Base-by-base conservation (phyloP, 345 rosid genomes). In the Salix koriyanagi region DNA sequence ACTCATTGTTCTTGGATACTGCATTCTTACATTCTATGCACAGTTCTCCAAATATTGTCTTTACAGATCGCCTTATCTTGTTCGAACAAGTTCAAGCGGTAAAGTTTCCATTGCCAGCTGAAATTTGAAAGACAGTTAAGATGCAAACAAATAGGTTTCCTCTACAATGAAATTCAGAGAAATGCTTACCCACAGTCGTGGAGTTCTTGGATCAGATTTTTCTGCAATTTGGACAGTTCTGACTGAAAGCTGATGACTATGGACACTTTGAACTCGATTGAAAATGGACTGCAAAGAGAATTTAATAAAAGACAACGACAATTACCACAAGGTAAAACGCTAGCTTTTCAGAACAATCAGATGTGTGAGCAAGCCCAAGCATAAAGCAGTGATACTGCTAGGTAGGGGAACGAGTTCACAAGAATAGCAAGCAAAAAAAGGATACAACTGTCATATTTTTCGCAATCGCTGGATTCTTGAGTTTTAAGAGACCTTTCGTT, bases 121-220 rank as follows among this genome's bases (percentile, higher is more conserved):
- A 79, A 80, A 88, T 50, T 76, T 28, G 14, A 66, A 64, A 78
- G 62, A 66, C 32, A 69, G 18, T 28, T 74, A 73, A 85, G 81
- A 76, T 50, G 8, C 46, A 52, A 26, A 7, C 58, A 72, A 75
- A 79, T 34, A 71, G 39, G 18, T 80, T 14, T 2, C 5, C 34
- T 58, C 41, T 42, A 23, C 5, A 52, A 69, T 39, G 16, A 32
- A 11, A 36, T 50, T 18, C 32, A 3, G 67, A 65, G 60, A 67
- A 26, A 72, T 79, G 67, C 88, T 82, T 81, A 95, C 99, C 99
- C 99, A 95, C 5, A 95, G 84, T 84, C 99, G 85, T 56, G 99
- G 99, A 79, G 90, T 85, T 73, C 86, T 89, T 48, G 99, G 96
- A 83, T 93, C 97, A 32, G 94, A 84, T 79, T 89, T 95, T 9